Conservation (phyloP, 371 early-diverging fungal genomes). For the Saksenaea vasiformis region DNA sequence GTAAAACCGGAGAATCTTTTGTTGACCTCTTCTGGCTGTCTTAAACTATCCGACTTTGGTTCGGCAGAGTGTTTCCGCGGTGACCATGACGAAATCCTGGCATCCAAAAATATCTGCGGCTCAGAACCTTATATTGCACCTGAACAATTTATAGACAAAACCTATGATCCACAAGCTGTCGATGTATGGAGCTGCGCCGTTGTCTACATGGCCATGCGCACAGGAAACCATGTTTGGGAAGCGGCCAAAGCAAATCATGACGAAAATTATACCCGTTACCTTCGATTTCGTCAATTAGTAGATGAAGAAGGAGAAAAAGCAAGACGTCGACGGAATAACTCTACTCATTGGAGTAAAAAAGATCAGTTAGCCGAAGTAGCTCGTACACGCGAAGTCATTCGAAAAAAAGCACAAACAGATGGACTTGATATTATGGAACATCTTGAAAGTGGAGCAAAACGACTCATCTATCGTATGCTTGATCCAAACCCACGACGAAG, state of each 20-base stretch:
- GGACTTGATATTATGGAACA: constrained; percentile 26
- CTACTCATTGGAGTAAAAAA: not conserved
- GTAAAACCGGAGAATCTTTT: constrained; percentile 82
- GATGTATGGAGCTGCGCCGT: constrained; percentile 50
- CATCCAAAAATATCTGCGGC: constrained; percentile 51
- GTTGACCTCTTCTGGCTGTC: constrained; percentile 71
- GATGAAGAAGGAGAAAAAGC: constrained; percentile 14
- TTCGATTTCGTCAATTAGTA: constrained; percentile 12
- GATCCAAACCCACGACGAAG: constrained; percentile 78
- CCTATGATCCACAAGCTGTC: constrained; percentile 38
- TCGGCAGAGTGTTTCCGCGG: constrained; percentile 46
- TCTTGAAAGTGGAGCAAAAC: constrained; percentile 14
- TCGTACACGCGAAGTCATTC: constrained; percentile 12
- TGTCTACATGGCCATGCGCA: constrained; percentile 39
- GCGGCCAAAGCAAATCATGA: constrained; percentile 32
- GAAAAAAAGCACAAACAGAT: constrained; percentile 14
- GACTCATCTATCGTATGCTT: constrained; percentile 73
- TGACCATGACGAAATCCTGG: constrained; percentile 28
- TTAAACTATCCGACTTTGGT: constrained; percentile 92
- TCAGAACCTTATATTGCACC: constrained; percentile 66
- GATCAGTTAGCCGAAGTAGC: constrained; percentile 8
- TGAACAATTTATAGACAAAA: constrained; percentile 35
- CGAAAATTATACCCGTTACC: constrained; percentile 24
- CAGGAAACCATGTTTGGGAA: constrained; percentile 37
- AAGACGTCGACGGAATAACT: constrained; percentile 30